These are phyloP conservation scores for Candida broadrunensis DNA, from an alignment of 805 yeast species.

Conservation along the genomic window DNA sequence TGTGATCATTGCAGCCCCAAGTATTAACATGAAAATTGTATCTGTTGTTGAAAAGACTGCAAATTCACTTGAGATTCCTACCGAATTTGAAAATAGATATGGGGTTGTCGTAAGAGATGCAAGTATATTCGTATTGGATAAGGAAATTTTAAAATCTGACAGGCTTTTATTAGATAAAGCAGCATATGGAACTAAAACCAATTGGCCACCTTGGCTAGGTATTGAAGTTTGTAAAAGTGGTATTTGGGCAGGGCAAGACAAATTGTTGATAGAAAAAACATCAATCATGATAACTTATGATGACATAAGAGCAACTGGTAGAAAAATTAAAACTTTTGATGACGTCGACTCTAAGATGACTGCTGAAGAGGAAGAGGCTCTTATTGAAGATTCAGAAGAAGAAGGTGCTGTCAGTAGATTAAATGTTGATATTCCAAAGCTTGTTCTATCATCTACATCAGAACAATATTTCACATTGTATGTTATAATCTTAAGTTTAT, in stretches of 20 bases:
- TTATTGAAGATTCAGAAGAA: not conserved
- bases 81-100: slow-evolving; percentile 55
- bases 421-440: slow-evolving; percentile 65
- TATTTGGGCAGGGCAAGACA: slow-evolving; percentile 40
- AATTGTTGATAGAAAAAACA: slow-evolving; percentile 60
- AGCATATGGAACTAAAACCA: slow-evolving; percentile 57
- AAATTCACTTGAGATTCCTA: slow-evolving; percentile 33
- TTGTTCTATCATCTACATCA: slow-evolving; percentile 68
- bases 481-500: slow-evolving; percentile 56
- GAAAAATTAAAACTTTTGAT: slow-evolving; percentile 4
- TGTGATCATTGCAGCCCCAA: slow-evolving; percentile 70
- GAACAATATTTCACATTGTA: slow-evolving; percentile 67
- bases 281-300: slow-evolving; percentile 62
- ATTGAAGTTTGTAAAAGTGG: slow-evolving; percentile 55
- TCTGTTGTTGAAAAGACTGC: slow-evolving; percentile 50
- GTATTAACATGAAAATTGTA: slow-evolving; percentile 65
- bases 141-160: slow-evolving; percentile 7
- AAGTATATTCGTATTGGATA: slow-evolving; percentile 59
- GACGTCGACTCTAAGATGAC: slow-evolving; percentile 1
- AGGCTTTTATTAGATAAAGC: slow-evolving; percentile 20
- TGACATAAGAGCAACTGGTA: slow-evolving; percentile 27
- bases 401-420: slow-evolving; percentile 33
- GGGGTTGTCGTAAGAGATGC: slow-evolving; percentile 71
- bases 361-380: slow-evolving; percentile 15
- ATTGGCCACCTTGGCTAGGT: slow-evolving; percentile 93